Percentiles rank a stretch among this genome's conserved stretches.
phyloP scores from a whole-genome alignment of 2,329 filamentous ascomycete genomes.

The Leptographium lundbergii region DNA sequence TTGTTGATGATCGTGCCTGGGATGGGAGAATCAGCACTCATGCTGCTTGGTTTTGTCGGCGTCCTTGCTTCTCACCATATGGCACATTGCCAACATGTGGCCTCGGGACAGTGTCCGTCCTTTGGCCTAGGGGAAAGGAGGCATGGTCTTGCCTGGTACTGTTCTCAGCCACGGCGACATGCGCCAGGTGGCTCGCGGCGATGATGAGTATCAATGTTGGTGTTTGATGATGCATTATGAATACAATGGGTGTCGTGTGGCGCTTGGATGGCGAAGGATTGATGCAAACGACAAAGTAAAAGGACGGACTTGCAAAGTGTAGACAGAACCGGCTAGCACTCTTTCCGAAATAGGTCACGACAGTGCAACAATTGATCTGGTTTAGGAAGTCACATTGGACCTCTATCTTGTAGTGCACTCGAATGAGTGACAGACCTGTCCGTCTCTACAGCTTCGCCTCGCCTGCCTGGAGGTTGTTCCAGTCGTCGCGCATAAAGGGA shows the following conservation, averaged over 20 bases:
- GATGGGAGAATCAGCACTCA: background rate
- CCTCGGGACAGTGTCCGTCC: background rate
- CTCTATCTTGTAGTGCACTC: background rate
- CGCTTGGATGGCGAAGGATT: background rate
- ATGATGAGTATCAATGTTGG: background rate
- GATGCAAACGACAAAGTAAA: background rate
- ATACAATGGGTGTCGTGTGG: background rate
- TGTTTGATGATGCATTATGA: background rate
- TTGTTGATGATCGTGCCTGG: constrained; percentile 29
- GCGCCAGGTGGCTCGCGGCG: background rate
- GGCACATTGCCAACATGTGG: background rate
- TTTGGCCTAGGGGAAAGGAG: background rate
- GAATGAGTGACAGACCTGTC: no score
- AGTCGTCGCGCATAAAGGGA: constrained; percentile 45
- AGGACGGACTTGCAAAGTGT: no score
- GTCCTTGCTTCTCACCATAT: background rate
- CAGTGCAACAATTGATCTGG: background rate
- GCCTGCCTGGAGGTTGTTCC: constrained; percentile 27
- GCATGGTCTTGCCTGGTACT: background rate
- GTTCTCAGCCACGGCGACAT: background rate
- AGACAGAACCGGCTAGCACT: background rate
- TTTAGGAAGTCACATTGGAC: background rate
- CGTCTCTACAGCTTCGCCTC: constrained; percentile 16
- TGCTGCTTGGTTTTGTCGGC: no score
- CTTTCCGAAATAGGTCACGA: background rate